Percentiles rank a stretch among this genome's conserved stretches.
These are phyloP conservation scores for Pleochaeta shiraiana DNA, from an alignment of 2,329 filamentous ascomycete genomes.

Conservation along the genomic window DNA sequence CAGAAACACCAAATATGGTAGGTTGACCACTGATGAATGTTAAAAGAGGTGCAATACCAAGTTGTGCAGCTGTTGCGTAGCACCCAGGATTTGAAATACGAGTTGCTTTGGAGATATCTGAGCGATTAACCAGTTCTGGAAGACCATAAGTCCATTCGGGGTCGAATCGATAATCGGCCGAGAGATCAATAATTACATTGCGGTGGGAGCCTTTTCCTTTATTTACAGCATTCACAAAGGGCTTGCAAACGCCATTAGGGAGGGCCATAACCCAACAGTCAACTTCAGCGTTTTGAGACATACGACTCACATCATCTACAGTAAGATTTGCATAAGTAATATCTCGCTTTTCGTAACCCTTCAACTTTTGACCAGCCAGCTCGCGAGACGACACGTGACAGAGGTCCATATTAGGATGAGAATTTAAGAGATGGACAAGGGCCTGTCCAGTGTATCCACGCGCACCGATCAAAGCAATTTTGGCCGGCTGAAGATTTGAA, in stretches of 20 bases:
- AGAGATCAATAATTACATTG: constrained; percentile 68
- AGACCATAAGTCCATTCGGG: constrained; percentile 72
- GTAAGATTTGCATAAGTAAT: constrained; percentile 83
- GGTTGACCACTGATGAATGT: constrained; percentile 56
- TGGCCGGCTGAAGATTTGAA: constrained; percentile 56
- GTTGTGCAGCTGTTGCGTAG: constrained; percentile 82
- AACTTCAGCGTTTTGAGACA: constrained; percentile 66
- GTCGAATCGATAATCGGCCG: constrained; percentile 92
- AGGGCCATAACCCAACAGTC: constrained; percentile 98
- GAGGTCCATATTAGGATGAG: constrained; percentile 77
- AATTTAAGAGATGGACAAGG: constrained; percentile 67
- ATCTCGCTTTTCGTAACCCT: constrained; percentile 78
- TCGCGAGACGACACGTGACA: constrained; percentile 86
- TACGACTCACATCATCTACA: constrained; percentile 64
- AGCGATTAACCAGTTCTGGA: constrained; percentile 61
- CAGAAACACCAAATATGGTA: constrained; percentile 73
- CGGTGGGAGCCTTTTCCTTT: constrained; percentile 29
- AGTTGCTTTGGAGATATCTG: constrained; percentile 52
- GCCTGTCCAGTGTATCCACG: constrained; percentile 90
- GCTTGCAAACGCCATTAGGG: constrained; percentile 85
- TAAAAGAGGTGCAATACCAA: constrained; percentile 68
- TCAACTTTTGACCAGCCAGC: constrained; percentile 62
- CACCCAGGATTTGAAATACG: constrained; percentile 88
- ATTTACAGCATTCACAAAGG: constrained; percentile 76
- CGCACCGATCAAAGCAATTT: constrained; percentile 72